Conservation (phyloP, 2,329 filamentous ascomycete species). For the Pestalotiopsis sp. region DNA sequence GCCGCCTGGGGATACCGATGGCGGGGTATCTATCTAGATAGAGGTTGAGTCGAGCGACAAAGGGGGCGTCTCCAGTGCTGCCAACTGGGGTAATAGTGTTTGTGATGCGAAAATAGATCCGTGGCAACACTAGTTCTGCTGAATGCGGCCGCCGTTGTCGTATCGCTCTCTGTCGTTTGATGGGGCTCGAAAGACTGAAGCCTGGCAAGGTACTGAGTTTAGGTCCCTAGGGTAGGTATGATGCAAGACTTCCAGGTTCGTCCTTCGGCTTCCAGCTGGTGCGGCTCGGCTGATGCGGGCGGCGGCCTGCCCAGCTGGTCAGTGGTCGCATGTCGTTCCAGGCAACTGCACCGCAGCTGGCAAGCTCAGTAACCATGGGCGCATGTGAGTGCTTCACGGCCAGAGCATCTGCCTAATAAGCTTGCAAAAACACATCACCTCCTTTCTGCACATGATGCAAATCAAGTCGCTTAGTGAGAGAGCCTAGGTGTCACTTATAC, state of each 20-base stretch:
- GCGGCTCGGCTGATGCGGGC: constrained; percentile 1
- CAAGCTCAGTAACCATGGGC: not conserved
- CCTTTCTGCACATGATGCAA: not conserved
- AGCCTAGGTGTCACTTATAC: not conserved
- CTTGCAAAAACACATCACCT: not conserved
- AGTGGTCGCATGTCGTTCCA: not conserved
- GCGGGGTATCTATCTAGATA: constrained; percentile 7
- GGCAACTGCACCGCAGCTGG: not conserved
- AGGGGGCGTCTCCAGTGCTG: not conserved
- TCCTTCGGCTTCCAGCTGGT: not conserved
- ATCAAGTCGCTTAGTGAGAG: not conserved
- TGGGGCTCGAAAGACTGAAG: constrained; percentile 8
- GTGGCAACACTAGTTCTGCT: not conserved
- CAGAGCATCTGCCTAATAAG: not conserved
- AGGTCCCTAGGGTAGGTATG: constrained; percentile 15
- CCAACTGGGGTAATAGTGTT: not conserved
- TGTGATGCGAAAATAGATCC: not conserved
- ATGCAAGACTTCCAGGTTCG: constrained; percentile 13
- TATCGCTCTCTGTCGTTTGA: not conserved
- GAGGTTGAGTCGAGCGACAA: not conserved
- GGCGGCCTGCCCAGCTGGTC: not conserved
- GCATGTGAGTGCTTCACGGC: not conserved
- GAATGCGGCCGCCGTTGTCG: not conserved
- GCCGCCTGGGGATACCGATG: constrained; percentile 2
- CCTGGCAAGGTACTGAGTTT: constrained; percentile 7